phyloP scores from a whole-genome alignment of 768 basidiomycete species.

The Hirschioporus abietinus region DNA sequence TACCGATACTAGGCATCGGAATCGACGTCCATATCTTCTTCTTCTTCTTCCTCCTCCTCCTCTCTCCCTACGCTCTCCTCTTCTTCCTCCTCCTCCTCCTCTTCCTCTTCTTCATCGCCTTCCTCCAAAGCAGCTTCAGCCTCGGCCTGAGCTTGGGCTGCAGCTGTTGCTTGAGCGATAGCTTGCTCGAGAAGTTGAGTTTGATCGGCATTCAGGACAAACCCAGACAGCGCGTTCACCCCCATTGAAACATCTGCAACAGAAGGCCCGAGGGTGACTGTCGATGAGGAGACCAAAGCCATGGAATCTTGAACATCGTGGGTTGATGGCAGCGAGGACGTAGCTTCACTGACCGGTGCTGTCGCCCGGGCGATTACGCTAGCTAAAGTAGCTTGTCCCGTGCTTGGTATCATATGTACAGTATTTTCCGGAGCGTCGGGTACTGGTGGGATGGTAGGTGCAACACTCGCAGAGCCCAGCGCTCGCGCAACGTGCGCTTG shows the following conservation, averaged over 20 bases:
- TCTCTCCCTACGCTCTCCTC: slow-evolving; percentile 17
- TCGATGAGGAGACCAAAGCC: background rate
- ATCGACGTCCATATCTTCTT: background rate
- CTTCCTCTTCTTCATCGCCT: slow-evolving; percentile 48
- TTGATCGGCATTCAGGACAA: slow-evolving; percentile 72
- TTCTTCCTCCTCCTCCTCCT: slow-evolving; percentile 40
- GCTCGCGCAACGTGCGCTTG: slow-evolving; percentile 54
- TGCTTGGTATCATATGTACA: slow-evolving; percentile 26
- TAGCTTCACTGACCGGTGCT: slow-evolving; percentile 32
- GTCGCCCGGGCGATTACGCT: slow-evolving; percentile 67
- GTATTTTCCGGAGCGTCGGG: slow-evolving; percentile 8
- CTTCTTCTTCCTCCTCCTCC: background rate
- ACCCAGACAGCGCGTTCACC: slow-evolving; percentile 50
- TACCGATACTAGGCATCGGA: background rate
- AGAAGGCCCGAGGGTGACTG: background rate
- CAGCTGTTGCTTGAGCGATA: slow-evolving; percentile 67
- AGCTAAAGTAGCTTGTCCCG: slow-evolving; percentile 62
- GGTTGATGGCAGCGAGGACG: background rate
- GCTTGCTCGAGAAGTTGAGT: slow-evolving; percentile 64
- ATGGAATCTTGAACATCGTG: background rate
- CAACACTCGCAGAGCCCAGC: slow-evolving; percentile 34
- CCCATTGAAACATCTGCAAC: slow-evolving; percentile 9
- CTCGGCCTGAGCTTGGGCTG: slow-evolving; percentile 73
- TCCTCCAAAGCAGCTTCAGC: slow-evolving; percentile 74
- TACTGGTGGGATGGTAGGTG: slow-evolving; percentile 25